Evolutionary conservation across 2,329 filamentous ascomycete genomes (phyloP), one percentile per base, ranked within the genome.

Genomic region (Ustulina deusta): DNA sequence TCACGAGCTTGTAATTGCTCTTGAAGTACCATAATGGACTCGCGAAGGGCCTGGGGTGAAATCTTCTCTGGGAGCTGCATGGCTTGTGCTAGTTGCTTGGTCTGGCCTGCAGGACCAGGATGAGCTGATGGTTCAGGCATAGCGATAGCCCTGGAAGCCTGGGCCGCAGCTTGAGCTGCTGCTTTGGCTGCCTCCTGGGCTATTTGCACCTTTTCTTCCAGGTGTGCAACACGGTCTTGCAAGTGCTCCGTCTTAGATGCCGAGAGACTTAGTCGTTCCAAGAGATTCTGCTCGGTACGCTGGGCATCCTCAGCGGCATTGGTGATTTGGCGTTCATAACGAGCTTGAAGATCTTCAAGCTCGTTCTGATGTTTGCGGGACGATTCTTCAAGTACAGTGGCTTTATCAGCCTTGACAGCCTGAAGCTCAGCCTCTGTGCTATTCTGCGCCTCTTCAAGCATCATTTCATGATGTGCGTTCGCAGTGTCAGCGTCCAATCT

Each of bases 1-100:
- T 99, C 96, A 61, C 96, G 94, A 74, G 96, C 93, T 79, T 98
- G 96, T 6, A 99, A 86, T 79, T 99, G 96, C 79, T 98, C 95
- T 81, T 99, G 96, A 29, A 99, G 85, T 20, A 97, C 96, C 81
- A 97, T 90, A 77, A 99, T 97, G 0, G 94, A 97, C 80, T 99
- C 96, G 34, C 96, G 91, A 36, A 99, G 87, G 6, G 96, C 96
- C 80, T 98, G 95, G 0, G 94, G 93, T 2, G 95, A 97, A 65
- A 97, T 93, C 84, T 92, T 97, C 78, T 96, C 93, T 0, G 93
- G 92, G 3, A 90, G 81, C 25, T 86, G 85, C 66, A 82, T 78
- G 20, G 77, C 77, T 46, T 82, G 80, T n/a, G 80, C 78, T 34
- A 77, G 73, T 55, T 77, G 78, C 72, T 79, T 81, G 32, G 79